phyloP scores from a whole-genome alignment of 2,329 filamentous ascomycete species.

The Cordyceps pruinosa region DNA sequence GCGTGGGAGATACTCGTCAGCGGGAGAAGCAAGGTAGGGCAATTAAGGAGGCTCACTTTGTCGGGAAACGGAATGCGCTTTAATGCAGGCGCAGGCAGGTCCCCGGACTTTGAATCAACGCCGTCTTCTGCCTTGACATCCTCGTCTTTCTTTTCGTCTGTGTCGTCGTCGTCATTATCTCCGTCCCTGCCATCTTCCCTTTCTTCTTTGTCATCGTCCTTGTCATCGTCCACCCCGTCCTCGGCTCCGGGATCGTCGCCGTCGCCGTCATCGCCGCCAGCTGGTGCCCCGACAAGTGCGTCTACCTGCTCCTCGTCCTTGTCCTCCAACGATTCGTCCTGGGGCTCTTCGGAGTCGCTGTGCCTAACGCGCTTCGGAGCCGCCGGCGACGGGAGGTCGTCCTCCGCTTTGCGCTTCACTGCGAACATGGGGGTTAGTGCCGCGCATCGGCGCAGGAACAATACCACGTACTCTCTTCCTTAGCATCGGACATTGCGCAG shows the following conservation, averaged over 20 bases:
- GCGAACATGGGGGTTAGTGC: constrained; percentile 26
- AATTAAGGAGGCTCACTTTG: constrained; percentile 49
- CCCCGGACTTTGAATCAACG: constrained; percentile 25
- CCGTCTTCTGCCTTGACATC: constrained; percentile 5
- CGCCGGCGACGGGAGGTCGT: constrained; percentile 55
- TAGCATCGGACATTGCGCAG: constrained; percentile 22
- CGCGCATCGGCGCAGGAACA: not conserved
- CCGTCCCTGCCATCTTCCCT: not conserved
- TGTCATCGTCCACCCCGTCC: not conserved
- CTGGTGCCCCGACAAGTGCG: not conserved
- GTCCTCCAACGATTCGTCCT: not conserved
- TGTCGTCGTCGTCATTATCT: not conserved
- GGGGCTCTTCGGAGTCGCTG: constrained; percentile 25
- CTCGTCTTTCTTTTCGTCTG: constrained; percentile 1
- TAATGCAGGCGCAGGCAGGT: constrained; percentile 37
- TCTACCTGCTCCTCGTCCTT: constrained; percentile 1
- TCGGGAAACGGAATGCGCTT: constrained; percentile 80
- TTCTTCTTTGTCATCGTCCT: constrained; percentile 4
- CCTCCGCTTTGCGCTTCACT: constrained; percentile 66
- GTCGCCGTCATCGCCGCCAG: not conserved
- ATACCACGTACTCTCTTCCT: constrained; percentile 33
- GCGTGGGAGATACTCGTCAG: constrained; percentile 11
- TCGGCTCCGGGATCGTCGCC: constrained; percentile 1
- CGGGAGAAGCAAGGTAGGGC: not conserved
- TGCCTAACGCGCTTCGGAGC: constrained; percentile 60